Base-by-base conservation (phyloP, 352 stramenopile genomes). In the Globisporangium nagaii region DNA sequence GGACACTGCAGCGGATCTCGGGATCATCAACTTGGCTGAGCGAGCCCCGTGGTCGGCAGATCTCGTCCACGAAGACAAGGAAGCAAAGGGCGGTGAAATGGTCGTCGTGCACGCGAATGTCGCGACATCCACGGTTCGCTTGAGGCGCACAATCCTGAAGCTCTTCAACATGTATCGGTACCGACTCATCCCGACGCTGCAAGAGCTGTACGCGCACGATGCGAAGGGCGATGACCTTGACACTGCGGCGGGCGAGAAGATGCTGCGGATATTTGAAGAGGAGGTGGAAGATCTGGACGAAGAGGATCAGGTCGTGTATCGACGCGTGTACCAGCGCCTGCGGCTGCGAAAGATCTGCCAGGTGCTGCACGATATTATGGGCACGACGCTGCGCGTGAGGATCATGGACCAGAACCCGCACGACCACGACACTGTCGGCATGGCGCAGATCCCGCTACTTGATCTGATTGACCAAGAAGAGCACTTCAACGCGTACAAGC, bases 201-300 rank as follows among this genome's bases (percentile, higher is more conserved):
- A 85, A 22, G 48, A 62, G 4, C 42, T 88, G 30, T 72, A 88
- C 32, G 64, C 66, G 24, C 55, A 86, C n/a, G 73, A 87, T 44
- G 66, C 68, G 0, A 58, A 71, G 35, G 65, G 71, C 15, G 64
- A 78, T 9, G 15, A 53, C 3, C 59, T 84, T 10, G 49, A 79
- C 20, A n/a, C 84, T 6, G 49, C 58, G 6, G 49, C 48, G 4
- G 76, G 70, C 1, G 73, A 88, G 43, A 55, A 65, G 22, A 44
- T 86, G 17, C 49, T 88, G 3, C 52, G 28, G 27, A 80, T 88
- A 40, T 90, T 90, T 48, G 70, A 80, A 24, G 68, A 76, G 2
- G 79, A 88, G 51, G 79, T 90, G 0, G 77, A 88, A 49, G 70
- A 83, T 27, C 52, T 90, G 37, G 73, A 86, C 15, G n/a, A 66